A percentile compares a stretch with the other conserved stretches of the same genome.
These are phyloP conservation scores for Filosporella fistucella DNA, from an alignment of 495 filamentous ascomycete species.

Conservation along the genomic window DNA sequence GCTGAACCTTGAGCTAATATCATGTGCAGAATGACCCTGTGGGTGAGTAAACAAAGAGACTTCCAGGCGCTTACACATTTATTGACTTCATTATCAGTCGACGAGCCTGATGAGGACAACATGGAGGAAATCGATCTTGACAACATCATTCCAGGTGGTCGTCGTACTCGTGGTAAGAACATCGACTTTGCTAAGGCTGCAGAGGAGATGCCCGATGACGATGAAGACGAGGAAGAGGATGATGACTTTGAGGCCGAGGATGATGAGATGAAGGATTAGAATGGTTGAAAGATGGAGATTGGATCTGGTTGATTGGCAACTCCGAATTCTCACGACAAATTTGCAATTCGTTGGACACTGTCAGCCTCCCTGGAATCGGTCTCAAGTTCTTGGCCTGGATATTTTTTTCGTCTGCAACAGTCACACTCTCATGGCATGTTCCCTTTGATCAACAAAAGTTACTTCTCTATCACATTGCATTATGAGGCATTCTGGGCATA, in stretches of 20 bases:
- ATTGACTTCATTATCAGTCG: slow-evolving; percentile 38
- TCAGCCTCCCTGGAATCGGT: no score
- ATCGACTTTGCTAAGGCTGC: slow-evolving; percentile 83
- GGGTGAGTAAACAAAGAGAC: slow-evolving; percentile 11
- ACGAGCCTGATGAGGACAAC: slow-evolving; percentile 73
- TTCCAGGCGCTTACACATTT: slow-evolving; percentile 1
- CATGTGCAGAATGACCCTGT: slow-evolving; percentile 13
- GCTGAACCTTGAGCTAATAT: background rate
- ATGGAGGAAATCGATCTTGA: slow-evolving; percentile 84
- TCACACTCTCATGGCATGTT: no score
- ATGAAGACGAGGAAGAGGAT: slow-evolving; percentile 76
- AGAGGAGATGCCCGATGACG: slow-evolving; percentile 52
- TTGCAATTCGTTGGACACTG: no score
- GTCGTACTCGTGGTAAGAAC: slow-evolving; percentile 74
- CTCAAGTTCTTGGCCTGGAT: slow-evolving; percentile 12
- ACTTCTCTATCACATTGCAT: slow-evolving; percentile 6
- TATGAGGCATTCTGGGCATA: slow-evolving; percentile 14
- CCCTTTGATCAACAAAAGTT: slow-evolving; percentile 14
- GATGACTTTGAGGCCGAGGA: slow-evolving; percentile 17
- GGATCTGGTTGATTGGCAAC: background rate
- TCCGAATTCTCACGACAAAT: no score
- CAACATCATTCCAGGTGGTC: slow-evolving; percentile 76
- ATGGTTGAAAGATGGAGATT: background rate
- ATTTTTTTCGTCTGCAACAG: background rate
- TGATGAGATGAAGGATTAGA: slow-evolving; percentile 24